Evolutionary conservation across 208 protist species (phyloP).

Genomic region (Trypanosoma cruzi): DNA sequence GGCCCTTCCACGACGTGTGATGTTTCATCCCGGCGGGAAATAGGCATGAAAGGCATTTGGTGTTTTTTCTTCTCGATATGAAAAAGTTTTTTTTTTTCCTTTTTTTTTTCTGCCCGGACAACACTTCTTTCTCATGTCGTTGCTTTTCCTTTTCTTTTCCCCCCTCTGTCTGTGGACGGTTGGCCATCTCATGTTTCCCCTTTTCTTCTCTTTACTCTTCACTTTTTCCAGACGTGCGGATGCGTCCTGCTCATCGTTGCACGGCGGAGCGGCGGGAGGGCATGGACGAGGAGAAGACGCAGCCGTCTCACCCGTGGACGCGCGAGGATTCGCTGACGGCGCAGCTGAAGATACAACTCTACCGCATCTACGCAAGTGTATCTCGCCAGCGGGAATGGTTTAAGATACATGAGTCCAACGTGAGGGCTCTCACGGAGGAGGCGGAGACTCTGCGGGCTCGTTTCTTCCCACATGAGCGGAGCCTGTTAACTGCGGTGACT

Average conservation of each 20-base stretch:
- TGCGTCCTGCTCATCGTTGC: background rate
- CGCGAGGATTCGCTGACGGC: background rate
- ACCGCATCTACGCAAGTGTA: constrained; percentile 25
- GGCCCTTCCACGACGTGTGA: too few species aligned
- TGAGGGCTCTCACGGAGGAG: constrained; percentile 1
- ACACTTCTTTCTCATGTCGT: background rate
- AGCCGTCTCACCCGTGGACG: background rate
- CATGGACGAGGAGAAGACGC: background rate
- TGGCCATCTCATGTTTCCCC: background rate
- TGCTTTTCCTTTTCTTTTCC: constrained; percentile 22
- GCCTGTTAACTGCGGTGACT: background rate
- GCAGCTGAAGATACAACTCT: constrained; percentile 19
- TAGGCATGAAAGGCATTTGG: too few species aligned
- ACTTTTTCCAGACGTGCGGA: constrained; percentile 2
- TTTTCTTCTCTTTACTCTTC: constrained; percentile 27
- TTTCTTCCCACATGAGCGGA: constrained; percentile 20
- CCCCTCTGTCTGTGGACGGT: background rate
- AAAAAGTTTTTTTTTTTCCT: background rate
- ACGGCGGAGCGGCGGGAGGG: background rate
- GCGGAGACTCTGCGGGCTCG: constrained; percentile 17
- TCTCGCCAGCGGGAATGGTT: constrained; percentile 32
- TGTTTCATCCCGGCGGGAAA: too few species aligned
- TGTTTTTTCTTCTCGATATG: background rate
- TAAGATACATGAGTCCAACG: constrained; percentile 18
- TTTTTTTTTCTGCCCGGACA: background rate